phyloP scores from a whole-genome alignment of 2,329 filamentous ascomycete genomes.

The Phialemoniopsis sp. region DNA sequence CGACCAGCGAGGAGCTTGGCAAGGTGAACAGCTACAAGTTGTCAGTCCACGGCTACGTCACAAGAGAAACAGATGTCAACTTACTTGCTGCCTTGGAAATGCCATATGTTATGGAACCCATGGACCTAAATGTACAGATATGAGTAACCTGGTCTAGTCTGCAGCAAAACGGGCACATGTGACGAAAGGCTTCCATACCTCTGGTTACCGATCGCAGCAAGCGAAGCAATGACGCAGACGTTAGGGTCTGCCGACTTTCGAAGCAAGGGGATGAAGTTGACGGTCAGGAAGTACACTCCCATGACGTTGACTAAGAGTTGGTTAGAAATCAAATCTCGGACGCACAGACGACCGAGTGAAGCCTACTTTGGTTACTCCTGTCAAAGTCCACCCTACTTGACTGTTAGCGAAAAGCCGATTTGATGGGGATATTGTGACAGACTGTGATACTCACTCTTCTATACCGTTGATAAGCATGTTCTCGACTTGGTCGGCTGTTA shows the following conservation, averaged over 20 bases:
- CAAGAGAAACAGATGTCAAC: not conserved
- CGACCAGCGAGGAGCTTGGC: constrained; percentile 11
- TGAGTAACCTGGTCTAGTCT: no score
- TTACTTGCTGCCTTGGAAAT: constrained; percentile 17
- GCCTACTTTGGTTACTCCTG: constrained; percentile 3
- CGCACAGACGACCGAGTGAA: no score
- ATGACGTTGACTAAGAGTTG: constrained; percentile 16
- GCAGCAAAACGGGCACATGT: no score
- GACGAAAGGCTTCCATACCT: constrained; percentile 4
- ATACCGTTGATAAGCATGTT: constrained; percentile 11
- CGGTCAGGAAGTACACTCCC: constrained; percentile 19
- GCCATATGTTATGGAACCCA: constrained; percentile 16
- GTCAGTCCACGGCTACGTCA: not conserved
- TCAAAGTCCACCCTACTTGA: constrained; percentile 5
- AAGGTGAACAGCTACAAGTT: constrained; percentile 9
- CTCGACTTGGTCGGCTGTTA: constrained; percentile 14
- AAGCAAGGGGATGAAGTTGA: constrained; percentile 18
- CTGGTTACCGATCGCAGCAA: constrained; percentile 16
- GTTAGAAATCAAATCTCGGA: no score
- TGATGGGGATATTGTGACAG: not conserved
- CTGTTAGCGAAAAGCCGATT: not conserved
- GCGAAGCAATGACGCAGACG: constrained; percentile 17
- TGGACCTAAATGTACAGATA: not conserved
- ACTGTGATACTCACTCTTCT: constrained; percentile 9
- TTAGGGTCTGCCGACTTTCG: constrained; percentile 17